phyloP scores from a whole-genome alignment of 805 yeast genomes.

The Brettanomyces naardenensis region DNA sequence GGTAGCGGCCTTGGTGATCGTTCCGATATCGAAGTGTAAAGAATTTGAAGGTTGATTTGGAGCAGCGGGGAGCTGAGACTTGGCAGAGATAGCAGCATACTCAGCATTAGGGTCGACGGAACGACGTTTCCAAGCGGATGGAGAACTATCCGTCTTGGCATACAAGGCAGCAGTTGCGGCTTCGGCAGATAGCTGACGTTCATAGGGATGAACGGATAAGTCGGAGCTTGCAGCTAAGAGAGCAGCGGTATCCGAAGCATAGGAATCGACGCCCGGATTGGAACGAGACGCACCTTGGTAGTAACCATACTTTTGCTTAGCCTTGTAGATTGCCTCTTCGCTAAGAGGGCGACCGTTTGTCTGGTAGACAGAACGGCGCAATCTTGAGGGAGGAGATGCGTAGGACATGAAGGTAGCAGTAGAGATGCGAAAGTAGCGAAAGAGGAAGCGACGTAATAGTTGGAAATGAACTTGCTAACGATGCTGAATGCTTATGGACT shows the following conservation, averaged over 20 bases:
- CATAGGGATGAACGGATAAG: slow-evolving; percentile 56
- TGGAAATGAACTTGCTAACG: too few species aligned
- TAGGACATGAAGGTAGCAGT: too few species aligned
- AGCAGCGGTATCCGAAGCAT: slow-evolving; percentile 73
- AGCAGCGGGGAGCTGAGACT: slow-evolving; percentile 16
- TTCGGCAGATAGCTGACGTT: slow-evolving; percentile 49
- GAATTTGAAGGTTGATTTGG: too few species aligned
- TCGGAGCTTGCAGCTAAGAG: slow-evolving; percentile 63
- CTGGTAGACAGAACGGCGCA: slow-evolving; percentile 43
- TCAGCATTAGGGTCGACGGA: slow-evolving; percentile 38
- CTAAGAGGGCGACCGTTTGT: slow-evolving; percentile 64
- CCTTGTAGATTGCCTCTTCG: slow-evolving; percentile 68
- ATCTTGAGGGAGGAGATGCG: background rate
- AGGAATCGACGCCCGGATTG: slow-evolving; percentile 54
- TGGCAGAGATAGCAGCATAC: slow-evolving; percentile 34
- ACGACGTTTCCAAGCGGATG: slow-evolving; percentile 41
- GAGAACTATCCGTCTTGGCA: slow-evolving; percentile 38
- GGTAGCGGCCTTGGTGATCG: slow-evolving; percentile 23
- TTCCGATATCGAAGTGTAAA: slow-evolving; percentile 22
- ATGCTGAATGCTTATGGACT: too few species aligned
- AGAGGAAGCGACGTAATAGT: too few species aligned
- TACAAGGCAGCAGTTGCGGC: slow-evolving; percentile 60
- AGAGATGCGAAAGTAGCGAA: too few species aligned
- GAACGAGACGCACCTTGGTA: slow-evolving; percentile 38
- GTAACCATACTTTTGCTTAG: slow-evolving; percentile 62